A percentile compares a stretch with the other conserved stretches of the same genome.
Evolutionary conservation across 2,329 filamentous ascomycete species (phyloP).

Genomic region (Akanthomyces uredinophilus): DNA sequence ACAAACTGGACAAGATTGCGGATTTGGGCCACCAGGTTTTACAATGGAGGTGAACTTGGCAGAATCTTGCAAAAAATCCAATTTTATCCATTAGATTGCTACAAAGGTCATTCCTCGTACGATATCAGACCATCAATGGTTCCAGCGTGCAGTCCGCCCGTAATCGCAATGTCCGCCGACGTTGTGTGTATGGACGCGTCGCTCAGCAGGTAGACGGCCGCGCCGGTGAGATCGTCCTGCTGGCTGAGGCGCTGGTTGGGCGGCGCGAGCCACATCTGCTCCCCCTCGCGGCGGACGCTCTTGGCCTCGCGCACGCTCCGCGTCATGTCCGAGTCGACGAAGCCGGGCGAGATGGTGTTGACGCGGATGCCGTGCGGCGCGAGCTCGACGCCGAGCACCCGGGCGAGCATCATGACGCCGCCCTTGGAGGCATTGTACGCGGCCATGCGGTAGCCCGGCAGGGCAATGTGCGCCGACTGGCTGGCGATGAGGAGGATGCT

Average conservation of each 20-base stretch:
- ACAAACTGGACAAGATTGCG: no score
- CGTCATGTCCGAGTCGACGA: conserved; percentile 34
- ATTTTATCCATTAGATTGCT: background rate
- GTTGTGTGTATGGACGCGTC: conserved; percentile 40
- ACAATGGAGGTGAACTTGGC: no score
- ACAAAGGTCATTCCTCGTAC: conserved; percentile 22
- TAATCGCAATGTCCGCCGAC: conserved; percentile 39
- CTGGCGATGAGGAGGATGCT: conserved; percentile 37
- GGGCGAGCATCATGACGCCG: conserved; percentile 35
- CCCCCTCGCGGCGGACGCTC: conserved; percentile 27
- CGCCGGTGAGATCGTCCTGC: conserved; percentile 37
- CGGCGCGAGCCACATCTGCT: conserved; percentile 34
- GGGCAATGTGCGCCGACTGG: conserved; percentile 31
- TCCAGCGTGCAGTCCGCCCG: conserved; percentile 37
- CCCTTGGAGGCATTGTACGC: conserved; percentile 41
- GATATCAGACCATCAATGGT: conserved; percentile 33
- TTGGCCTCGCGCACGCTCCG: conserved; percentile 26
- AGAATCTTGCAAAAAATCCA: background rate
- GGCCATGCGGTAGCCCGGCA: conserved; percentile 33
- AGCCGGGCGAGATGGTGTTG: conserved; percentile 35
- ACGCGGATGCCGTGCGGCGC: conserved; percentile 32
- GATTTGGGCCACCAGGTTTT: no score
- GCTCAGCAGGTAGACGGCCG: conserved; percentile 38
- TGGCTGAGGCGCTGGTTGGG: conserved; percentile 35
- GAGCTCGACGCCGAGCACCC: conserved; percentile 33